phyloP scores from a whole-genome alignment of 2,329 filamentous ascomycete species.

The Reticulascus tulasneorum region DNA sequence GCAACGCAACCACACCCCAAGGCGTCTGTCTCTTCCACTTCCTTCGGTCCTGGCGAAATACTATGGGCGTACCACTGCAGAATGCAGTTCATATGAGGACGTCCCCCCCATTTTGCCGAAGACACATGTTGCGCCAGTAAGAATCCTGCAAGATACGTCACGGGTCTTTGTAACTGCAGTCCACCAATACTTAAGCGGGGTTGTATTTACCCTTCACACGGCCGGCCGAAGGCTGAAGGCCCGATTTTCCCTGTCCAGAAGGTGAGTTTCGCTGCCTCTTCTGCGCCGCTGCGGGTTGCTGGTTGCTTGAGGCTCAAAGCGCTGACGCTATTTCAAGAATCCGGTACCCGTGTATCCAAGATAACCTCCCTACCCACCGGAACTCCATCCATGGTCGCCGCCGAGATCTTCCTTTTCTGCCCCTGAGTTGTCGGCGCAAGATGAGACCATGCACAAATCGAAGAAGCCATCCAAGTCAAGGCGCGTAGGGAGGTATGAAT shows the following conservation, averaged over 20 bases:
- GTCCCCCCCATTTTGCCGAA: conserved; percentile 8
- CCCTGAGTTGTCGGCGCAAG: conserved; percentile 11
- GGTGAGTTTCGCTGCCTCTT: conserved; percentile 8
- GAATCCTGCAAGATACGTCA: conserved; percentile 9
- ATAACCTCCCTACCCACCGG: not conserved
- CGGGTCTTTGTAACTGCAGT: conserved; percentile 6
- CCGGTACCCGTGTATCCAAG: no score
- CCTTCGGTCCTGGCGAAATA: no score
- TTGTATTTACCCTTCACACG: conserved; percentile 6
- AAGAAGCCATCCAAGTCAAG: conserved; percentile 17
- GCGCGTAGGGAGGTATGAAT: conserved; percentile 11
- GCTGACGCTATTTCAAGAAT: conserved; percentile 3
- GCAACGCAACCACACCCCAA: no score
- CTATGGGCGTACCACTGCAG: no score
- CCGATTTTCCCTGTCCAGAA: conserved; percentile 6
- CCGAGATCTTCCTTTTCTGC: not conserved
- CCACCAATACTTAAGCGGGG: conserved; percentile 9
- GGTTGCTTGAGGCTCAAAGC: conserved; percentile 10
- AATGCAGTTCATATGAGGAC: conserved; percentile 9
- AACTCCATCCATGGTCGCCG: conserved; percentile 1
- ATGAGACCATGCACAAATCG: conserved; percentile 24
- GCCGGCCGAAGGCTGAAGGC: conserved; percentile 5
- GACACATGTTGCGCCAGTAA: conserved; percentile 7
- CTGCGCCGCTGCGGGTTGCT: no score
- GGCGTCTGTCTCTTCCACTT: no score